Evolutionary conservation across 306 rosid species (phyloP), one percentile per base, ranked within the genome.

Genomic region (Begonia peltatifolia): DNA sequence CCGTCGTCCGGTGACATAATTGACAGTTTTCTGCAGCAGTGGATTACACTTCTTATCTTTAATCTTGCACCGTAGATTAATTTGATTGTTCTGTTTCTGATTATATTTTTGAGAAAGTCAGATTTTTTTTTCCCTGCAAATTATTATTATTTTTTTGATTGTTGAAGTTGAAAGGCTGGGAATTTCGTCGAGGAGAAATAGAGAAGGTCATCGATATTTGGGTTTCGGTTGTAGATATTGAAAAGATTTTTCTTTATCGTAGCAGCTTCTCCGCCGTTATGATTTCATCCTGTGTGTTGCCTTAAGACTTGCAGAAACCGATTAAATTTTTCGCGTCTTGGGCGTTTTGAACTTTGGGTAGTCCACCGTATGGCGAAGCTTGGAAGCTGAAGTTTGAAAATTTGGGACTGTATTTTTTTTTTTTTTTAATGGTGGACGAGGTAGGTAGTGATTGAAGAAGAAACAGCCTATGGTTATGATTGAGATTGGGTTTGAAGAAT

Each of bases 401-500:
- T 62, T 68, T 62, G 77, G 54, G 76, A 61, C 75, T 62, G 80
- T 69, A n/a, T n/a, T n/a, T n/a, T n/a, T n/a, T n/a, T n/a, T n/a
- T 74, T 81, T 65, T 73, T 64, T 41, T 50, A 1, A 58, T 62
- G 16, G 22, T 35, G 16, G 20, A 15, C 16, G 58, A 42, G 59
- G 60, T 67, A 62, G 66, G 53, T 56, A 57, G 54, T 69, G 71
- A 57, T 67, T 66, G 56, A 55, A 68, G 59, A 62, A 64, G 82
- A 71, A 65, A 57, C 70, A 70, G 65, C 67, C 69, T 62, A 68
- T 64, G 75, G 80, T 79, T 86, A 83, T 81, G 96, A 79, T 86
- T 70, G 63, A 62, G 42, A 60, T 70, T 53, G 88, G 67, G 54
- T 46, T 68, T 63, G 80, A 54, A 63, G 88, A 75, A 75, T 73